These are phyloP conservation scores for Echites panduratus DNA, from an alignment of 257 asterid species.

Conservation along the genomic window DNA sequence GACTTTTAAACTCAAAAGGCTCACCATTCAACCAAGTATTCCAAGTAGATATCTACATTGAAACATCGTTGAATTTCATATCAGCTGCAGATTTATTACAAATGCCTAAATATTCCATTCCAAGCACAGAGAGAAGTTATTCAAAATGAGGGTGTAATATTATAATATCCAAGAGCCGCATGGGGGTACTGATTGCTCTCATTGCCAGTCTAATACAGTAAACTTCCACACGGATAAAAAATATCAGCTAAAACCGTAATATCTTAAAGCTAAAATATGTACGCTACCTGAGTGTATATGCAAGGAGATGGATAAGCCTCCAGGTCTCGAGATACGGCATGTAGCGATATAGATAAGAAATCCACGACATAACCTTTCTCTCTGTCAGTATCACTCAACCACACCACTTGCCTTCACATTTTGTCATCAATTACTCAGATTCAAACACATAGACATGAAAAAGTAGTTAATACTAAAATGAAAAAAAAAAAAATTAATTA, in stretches of 20 bases:
- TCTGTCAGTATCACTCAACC: conserved; percentile 82
- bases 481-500: conserved; percentile 14
- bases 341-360: conserved; percentile 68
- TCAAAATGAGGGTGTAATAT: not conserved
- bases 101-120: not conserved
- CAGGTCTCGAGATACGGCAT: conserved; percentile 87
- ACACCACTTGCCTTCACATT: conserved; percentile 68
- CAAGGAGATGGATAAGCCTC: conserved; percentile 86
- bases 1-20: not conserved
- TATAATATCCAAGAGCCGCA: not conserved
- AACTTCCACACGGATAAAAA: not conserved
- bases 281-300: conserved; percentile 70
- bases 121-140: not conserved
- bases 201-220: not conserved
- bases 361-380: conserved; percentile 75
- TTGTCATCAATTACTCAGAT: conserved; percentile 12
- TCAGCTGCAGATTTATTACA: not conserved
- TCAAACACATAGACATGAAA: conserved; percentile 7
- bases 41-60: not conserved
- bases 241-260: not conserved
- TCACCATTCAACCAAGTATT: not conserved
- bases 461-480: not conserved
- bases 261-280: not conserved
- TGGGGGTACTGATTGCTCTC: not conserved
- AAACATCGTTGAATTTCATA: not conserved